Conservation (phyloP, 495 filamentous ascomycete genomes). For the Hypoxylon fragiforme region DNA sequence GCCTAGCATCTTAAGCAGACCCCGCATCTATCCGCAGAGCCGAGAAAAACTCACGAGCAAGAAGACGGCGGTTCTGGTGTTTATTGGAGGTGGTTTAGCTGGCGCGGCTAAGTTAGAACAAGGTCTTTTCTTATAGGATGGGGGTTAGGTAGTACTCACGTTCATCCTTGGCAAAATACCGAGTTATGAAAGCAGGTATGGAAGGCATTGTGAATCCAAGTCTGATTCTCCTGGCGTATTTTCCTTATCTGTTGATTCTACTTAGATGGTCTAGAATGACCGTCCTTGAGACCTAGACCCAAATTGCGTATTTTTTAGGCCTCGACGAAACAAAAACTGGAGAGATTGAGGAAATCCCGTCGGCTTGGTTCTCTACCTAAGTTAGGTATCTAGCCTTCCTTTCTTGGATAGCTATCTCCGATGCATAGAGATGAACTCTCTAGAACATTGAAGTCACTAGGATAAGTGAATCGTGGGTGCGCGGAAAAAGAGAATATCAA, state of each 20-base stretch:
- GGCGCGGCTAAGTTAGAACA: constrained; percentile 29
- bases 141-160: constrained; percentile 22
- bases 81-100: constrained; percentile 43
- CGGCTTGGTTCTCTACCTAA: not conserved
- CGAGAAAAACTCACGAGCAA: constrained; percentile 35
- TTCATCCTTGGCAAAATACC: constrained; percentile 36
- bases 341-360: not conserved
- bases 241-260: not conserved
- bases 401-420: constrained; percentile 6
- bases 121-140: not conserved
- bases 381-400: not conserved
- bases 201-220: constrained; percentile 26
- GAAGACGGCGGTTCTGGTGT: constrained; percentile 35
- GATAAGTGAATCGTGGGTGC: constrained; percentile 26
- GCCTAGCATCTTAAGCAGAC: not conserved
- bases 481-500: constrained; percentile 25
- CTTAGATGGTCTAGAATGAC: not conserved
- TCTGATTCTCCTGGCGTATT: not conserved
- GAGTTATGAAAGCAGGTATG: constrained; percentile 31
- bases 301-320: too few species aligned
- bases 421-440: constrained; percentile 18
- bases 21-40: constrained; percentile 19
- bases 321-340: not conserved
- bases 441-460: constrained; percentile 18
- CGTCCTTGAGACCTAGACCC: too few species aligned